These are phyloP conservation scores for Suhomyces anneliseae DNA, from an alignment of 1,139 yeast species.

Conservation along the genomic window DNA sequence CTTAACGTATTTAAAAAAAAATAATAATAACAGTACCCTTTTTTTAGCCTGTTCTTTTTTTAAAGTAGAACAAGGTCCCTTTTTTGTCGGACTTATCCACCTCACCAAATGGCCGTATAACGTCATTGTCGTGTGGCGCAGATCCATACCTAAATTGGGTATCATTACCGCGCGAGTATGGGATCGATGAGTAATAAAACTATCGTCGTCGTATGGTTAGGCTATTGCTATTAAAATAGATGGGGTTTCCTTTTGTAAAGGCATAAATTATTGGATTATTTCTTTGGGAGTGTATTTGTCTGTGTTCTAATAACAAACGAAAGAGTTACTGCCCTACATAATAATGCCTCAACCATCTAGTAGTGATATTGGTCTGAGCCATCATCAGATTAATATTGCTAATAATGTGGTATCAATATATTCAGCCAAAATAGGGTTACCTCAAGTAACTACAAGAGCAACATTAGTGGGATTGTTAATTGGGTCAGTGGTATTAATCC, in stretches of 20 bases:
- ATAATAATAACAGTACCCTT: too few species aligned
- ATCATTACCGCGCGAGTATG: neutral
- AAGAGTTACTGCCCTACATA: too few species aligned
- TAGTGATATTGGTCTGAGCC: neutral
- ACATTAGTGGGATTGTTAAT: slow-evolving; percentile 71
- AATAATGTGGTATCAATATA: slow-evolving; percentile 5
- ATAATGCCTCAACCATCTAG: too few species aligned
- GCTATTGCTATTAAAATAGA: too few species aligned
- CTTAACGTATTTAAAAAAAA: neutral
- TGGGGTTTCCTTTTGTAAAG: too few species aligned
- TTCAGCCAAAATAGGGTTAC: slow-evolving; percentile 37
- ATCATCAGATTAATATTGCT: neutral
- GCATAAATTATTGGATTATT: too few species aligned
- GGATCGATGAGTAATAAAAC: neutral
- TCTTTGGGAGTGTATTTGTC: too few species aligned
- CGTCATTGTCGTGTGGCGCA: neutral
- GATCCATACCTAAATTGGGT: neutral
- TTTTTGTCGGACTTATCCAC: neutral
- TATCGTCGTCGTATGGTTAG: too few species aligned
- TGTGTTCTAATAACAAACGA: too few species aligned
- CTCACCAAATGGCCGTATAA: neutral
- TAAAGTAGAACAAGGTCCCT: too few species aligned
- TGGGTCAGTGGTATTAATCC: slow-evolving; percentile 78
- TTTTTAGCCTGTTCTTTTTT: too few species aligned
- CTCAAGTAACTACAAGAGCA: slow-evolving; percentile 72